phyloP scores from a whole-genome alignment of 148 eudicot species.

The Rhododendron molle region DNA sequence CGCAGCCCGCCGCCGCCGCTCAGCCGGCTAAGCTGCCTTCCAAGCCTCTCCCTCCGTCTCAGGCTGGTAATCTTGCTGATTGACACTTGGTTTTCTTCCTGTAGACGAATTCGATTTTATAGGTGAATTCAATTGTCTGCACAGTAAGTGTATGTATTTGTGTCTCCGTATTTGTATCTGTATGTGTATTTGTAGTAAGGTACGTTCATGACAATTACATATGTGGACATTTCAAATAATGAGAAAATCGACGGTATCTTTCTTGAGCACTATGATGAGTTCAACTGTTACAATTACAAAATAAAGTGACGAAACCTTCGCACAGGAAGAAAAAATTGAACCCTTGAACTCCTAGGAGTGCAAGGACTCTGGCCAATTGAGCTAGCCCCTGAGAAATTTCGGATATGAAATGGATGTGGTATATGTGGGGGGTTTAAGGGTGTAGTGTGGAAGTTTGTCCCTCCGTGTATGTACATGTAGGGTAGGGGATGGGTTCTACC shows the following conservation, averaged over 20 bases:
- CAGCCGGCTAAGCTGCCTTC: slow-evolving; percentile 44
- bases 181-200: not conserved
- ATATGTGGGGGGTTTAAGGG: not conserved
- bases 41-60: slow-evolving; percentile 57
- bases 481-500: not conserved
- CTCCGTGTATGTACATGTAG: not conserved
- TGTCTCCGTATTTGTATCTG: not conserved
- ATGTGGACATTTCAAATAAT: too few relatives aligned
- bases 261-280: not conserved
- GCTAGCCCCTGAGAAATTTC: not conserved
- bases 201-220: not conserved
- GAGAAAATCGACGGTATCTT: not conserved
- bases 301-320: too few relatives aligned
- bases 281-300: too few relatives aligned
- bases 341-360: too few relatives aligned
- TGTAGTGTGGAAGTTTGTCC: not conserved
- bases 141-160: not conserved
- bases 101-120: not conserved
- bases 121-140: not conserved
- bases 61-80: slow-evolving; percentile 30
- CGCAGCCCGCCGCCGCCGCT: slow-evolving; percentile 16
- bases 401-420: not conserved
- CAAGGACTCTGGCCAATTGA: too few relatives aligned
- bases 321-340: too few relatives aligned
- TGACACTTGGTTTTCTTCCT: not conserved